These are phyloP conservation scores for Fraxinus sp. DNA, from an alignment of 305 asterid genomes.

Conservation along the genomic window DNA sequence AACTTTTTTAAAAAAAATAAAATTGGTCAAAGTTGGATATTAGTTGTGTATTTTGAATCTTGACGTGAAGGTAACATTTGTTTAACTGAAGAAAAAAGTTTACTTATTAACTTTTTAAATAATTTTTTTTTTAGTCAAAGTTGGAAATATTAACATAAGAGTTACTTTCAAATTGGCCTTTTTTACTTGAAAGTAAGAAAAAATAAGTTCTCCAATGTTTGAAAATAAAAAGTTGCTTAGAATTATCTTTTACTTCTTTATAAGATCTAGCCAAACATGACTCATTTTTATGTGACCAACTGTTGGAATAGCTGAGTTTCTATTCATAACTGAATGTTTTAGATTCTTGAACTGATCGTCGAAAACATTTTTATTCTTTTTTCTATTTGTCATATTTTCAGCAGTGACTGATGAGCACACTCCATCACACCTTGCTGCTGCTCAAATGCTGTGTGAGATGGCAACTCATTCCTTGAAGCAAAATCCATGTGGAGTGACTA, in stretches of 20 bases:
- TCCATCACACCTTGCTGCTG: conserved; percentile 41
- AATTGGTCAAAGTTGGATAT: background rate
- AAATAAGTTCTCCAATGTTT: background rate
- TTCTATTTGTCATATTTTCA: background rate
- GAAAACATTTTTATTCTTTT: background rate
- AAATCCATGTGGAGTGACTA: conserved; percentile 31
- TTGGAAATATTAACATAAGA: background rate
- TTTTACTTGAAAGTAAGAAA: background rate
- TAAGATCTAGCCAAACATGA: background rate
- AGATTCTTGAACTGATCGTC: background rate
- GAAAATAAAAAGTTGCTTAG: background rate
- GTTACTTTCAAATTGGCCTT: background rate
- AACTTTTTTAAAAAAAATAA: background rate
- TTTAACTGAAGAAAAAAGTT: background rate
- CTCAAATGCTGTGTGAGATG: conserved; percentile 51
- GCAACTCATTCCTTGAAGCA: conserved; percentile 40
- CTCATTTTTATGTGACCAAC: background rate
- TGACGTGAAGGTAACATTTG: background rate
- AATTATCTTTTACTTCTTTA: background rate
- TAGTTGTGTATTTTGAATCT: background rate
- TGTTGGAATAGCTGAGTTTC: background rate
- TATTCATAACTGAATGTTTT: background rate
- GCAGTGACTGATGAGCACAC: conserved; percentile 30
- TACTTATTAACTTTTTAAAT: background rate
- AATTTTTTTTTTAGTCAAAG: background rate